phyloP scores from a whole-genome alignment of 352 stramenopile species.

The Globisporangium acanthophoron region DNA sequence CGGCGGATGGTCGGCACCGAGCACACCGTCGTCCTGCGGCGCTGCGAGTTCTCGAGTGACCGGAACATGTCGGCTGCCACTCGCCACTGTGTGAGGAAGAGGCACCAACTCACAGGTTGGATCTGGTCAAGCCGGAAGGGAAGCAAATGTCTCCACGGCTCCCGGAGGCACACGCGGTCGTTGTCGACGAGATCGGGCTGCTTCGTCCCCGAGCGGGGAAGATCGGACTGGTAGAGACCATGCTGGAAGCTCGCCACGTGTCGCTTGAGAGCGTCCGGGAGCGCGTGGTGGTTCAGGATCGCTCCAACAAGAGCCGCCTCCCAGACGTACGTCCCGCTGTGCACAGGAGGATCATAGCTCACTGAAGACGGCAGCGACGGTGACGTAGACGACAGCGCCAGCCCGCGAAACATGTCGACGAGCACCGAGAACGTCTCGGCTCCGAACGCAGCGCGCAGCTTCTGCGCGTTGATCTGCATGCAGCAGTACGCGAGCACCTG shows the following conservation, averaged over 20 bases:
- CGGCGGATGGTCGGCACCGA: slow-evolving; percentile 27
- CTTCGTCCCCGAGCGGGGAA: neutral
- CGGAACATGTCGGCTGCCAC: slow-evolving; percentile 15
- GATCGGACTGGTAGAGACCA: slow-evolving; percentile 8
- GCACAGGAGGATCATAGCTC: neutral
- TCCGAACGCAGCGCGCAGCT: slow-evolving; percentile 22
- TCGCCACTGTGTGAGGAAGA: slow-evolving; percentile 54
- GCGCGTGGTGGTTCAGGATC: slow-evolving; percentile 15
- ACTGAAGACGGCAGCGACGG: neutral
- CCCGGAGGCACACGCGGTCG: slow-evolving; percentile 1
- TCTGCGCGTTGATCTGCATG: slow-evolving; percentile 22
- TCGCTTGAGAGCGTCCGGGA: slow-evolving; percentile 26
- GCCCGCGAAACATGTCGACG: slow-evolving; percentile 13
- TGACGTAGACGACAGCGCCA: slow-evolving; percentile 11
- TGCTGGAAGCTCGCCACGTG: slow-evolving; percentile 17
- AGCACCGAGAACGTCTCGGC: slow-evolving; percentile 10
- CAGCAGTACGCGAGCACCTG: slow-evolving; percentile 33
- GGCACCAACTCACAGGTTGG: slow-evolving; percentile 38
- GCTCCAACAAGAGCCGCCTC: slow-evolving; percentile 28
- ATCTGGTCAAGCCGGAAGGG: slow-evolving; percentile 28
- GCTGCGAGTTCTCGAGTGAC: slow-evolving; percentile 1
- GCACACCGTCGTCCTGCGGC: slow-evolving; percentile 16
- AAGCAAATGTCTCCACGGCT: slow-evolving; percentile 26
- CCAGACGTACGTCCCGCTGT: slow-evolving; percentile 24
- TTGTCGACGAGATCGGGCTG: neutral